phyloP scores from a whole-genome alignment of 768 basidiomycete genomes.

The Lactarius sp. region DNA sequence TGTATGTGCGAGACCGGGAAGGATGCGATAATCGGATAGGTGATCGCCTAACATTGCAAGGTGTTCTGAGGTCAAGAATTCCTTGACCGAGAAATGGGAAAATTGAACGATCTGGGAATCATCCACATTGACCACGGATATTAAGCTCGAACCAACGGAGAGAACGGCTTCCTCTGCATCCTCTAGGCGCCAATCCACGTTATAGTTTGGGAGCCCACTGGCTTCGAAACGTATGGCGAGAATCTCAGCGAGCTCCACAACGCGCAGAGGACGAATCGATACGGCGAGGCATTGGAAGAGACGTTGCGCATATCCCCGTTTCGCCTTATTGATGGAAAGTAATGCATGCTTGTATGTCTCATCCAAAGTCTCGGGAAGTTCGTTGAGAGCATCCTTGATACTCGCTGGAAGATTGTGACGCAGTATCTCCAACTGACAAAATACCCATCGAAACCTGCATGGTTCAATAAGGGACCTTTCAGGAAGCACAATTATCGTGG shows the following conservation, averaged over 20 bases:
- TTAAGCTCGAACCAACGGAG: slow-evolving; percentile 8
- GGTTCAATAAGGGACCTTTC: background rate
- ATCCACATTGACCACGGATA: background rate
- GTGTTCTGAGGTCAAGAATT: slow-evolving; percentile 8
- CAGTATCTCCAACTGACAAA: background rate
- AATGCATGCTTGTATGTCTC: background rate
- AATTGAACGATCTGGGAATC: background rate
- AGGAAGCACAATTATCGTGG: too few species aligned
- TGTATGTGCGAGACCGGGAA: background rate
- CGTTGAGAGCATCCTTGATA: background rate
- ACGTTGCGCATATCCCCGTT: background rate
- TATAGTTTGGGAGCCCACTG: background rate
- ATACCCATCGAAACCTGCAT: slow-evolving; percentile 6
- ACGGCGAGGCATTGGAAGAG: background rate
- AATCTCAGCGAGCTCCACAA: slow-evolving; percentile 4
- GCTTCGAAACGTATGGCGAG: background rate
- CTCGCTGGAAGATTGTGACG: background rate
- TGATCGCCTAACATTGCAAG: background rate
- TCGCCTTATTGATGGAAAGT: background rate
- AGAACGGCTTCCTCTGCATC: slow-evolving; percentile 7
- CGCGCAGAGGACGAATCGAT: slow-evolving; percentile 5
- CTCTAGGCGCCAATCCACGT: background rate
- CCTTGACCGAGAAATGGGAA: slow-evolving; percentile 7
- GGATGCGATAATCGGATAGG: background rate
- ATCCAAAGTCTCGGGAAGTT: background rate